These are phyloP conservation scores for Nannochloropsis salina DNA, from an alignment of 108 stramenopile genomes.

Conservation along the genomic window DNA sequence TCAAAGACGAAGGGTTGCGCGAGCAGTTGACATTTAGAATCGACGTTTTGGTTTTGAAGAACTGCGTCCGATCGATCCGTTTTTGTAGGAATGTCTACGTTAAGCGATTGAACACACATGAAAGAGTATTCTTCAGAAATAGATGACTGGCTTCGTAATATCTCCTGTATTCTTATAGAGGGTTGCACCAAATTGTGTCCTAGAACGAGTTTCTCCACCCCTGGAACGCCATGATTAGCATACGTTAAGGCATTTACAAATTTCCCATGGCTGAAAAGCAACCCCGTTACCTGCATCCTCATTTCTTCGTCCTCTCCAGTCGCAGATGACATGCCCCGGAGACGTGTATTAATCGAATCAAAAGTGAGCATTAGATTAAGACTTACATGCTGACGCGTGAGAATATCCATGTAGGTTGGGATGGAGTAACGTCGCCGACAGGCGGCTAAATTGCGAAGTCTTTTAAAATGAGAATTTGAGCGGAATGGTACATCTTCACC, in stretches of 20 bases:
- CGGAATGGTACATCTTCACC: neutral
- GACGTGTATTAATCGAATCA: neutral
- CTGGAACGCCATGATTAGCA: neutral
- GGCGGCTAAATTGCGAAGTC: slow-evolving; percentile 1
- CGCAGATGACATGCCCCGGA: neutral
- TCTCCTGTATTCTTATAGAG: neutral
- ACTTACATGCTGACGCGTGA: neutral
- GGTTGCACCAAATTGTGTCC: slow-evolving; percentile 2
- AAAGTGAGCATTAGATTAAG: neutral
- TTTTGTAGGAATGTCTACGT: neutral
- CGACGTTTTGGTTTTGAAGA: neutral
- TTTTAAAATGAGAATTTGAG: neutral
- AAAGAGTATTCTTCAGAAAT: no score
- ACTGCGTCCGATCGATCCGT: neutral
- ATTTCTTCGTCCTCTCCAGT: neutral
- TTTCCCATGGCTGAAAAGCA: neutral
- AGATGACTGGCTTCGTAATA: neutral
- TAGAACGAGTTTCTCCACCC: neutral
- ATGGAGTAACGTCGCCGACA: neutral
- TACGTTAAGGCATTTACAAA: no score
- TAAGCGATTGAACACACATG: neutral
- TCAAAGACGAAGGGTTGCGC: neutral
- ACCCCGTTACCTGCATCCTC: neutral
- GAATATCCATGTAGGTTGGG: neutral
- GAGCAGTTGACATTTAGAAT: neutral